Conservation (phyloP, 164 flowering plant species). For the grape (Vitis vinifera) region DNA sequence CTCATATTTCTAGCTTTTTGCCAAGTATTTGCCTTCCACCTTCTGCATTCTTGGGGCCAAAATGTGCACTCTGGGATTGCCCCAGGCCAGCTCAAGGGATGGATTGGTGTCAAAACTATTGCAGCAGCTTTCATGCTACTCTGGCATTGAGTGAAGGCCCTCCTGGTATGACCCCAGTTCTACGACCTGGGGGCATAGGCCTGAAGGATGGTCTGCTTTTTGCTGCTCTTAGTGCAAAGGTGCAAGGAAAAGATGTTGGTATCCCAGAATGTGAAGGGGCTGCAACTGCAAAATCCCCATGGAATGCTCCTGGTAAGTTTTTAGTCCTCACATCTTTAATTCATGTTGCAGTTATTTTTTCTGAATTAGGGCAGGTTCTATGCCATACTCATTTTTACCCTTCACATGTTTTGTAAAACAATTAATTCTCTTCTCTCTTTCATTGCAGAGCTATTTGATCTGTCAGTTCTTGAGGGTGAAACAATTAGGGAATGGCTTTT, state of each 20-base stretch:
- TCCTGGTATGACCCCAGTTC: constrained; percentile 89
- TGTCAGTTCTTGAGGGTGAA: constrained; percentile 79
- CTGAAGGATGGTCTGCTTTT: constrained; percentile 91
- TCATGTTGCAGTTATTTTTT: neutral
- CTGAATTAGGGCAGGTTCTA: neutral
- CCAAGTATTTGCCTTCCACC: constrained; percentile 79
- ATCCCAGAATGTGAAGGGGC: constrained; percentile 99
- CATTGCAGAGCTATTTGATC: constrained; percentile 89
- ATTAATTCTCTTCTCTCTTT: constrained; percentile 6
- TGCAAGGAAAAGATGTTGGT: constrained; percentile 88
- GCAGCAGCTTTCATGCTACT: constrained; percentile 82
- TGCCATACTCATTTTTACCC: neutral
- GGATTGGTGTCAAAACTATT: constrained; percentile 84
- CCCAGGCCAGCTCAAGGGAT: constrained; percentile 88
- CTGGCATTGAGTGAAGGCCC: constrained; percentile 90
- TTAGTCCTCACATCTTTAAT: neutral
- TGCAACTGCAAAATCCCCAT: constrained; percentile 96
- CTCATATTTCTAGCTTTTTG: constrained; percentile 43
- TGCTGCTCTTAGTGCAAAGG: constrained; percentile 87
- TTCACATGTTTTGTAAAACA: neutral
- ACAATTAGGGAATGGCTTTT: constrained; percentile 97
- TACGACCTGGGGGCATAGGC: constrained; percentile 97
- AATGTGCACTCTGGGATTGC: constrained; percentile 99
- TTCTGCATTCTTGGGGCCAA: constrained; percentile 95
- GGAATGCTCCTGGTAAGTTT: constrained; percentile 96